phyloP scores from a whole-genome alignment of 768 basidiomycete genomes.

The Leccinum boreale region DNA sequence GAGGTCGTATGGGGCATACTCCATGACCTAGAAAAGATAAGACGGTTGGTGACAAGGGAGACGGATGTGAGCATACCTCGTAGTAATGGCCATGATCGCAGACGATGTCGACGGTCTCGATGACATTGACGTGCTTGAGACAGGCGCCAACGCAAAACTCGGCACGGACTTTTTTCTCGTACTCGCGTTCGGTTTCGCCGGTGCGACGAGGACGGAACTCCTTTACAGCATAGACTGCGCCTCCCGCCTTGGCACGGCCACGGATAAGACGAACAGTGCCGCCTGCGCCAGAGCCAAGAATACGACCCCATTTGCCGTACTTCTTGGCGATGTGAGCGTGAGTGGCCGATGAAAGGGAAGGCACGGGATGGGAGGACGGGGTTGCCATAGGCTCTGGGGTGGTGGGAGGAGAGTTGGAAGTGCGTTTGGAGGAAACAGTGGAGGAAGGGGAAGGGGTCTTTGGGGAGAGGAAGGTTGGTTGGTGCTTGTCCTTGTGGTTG shows the following conservation, averaged over 20 bases:
- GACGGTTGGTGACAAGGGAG: constrained; percentile 1
- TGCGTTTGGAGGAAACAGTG: constrained; percentile 22
- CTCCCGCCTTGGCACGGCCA: constrained; percentile 75
- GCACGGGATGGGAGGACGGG: constrained; percentile 36
- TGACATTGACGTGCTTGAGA: constrained; percentile 93
- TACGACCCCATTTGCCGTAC: constrained; percentile 98
- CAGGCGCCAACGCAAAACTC: constrained; percentile 98
- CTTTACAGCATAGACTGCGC: constrained; percentile 90
- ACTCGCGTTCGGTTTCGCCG: constrained; percentile 93
- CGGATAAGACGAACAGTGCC: constrained; percentile 97
- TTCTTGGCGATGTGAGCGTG: constrained; percentile 95
- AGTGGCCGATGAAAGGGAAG: constrained; percentile 75
- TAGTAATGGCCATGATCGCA: constrained; percentile 98
- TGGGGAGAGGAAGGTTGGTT: constrained; percentile 2
- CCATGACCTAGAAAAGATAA: constrained; percentile 77
- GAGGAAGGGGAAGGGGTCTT: constrained; percentile 36
- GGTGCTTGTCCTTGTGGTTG: constrained; percentile 23
- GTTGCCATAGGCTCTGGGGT: constrained; percentile 22
- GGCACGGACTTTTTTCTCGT: constrained; percentile 99
- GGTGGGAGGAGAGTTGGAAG: constrained; percentile 26
- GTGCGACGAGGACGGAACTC: constrained; percentile 89
- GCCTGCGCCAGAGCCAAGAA: constrained; percentile 95
- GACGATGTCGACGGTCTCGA: constrained; percentile 97
- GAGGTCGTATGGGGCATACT: constrained; percentile 97
- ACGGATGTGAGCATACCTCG: constrained; percentile 57